Percentiles rank a stretch among this genome's conserved stretches.
phyloP scores from a whole-genome alignment of 192 early-diverging fungal species.

The Linnemannia hyalina region DNA sequence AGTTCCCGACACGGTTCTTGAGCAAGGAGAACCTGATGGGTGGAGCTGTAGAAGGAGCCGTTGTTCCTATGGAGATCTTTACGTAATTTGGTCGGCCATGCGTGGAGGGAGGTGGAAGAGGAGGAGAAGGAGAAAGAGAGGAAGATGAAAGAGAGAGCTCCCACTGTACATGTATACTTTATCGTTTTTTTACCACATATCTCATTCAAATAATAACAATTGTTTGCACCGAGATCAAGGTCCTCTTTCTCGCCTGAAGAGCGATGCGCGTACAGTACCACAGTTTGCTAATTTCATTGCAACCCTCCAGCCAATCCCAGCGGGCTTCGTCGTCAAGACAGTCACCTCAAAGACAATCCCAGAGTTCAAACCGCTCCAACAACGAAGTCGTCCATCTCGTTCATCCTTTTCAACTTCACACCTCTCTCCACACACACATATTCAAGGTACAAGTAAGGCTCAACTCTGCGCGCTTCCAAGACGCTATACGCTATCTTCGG shows the following conservation, averaged over 20 bases:
- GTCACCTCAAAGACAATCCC: background rate
- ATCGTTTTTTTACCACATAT: background rate
- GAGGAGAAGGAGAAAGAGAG: too few relatives aligned
- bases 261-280: background rate
- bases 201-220: background rate
- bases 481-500: background rate
- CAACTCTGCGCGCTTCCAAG: background rate
- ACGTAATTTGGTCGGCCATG: slow-evolving; percentile 27
- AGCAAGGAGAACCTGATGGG: slow-evolving; percentile 66
- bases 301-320: background rate
- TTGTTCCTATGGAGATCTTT: slow-evolving; percentile 70
- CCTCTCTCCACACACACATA: background rate
- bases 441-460: background rate
- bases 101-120: background rate
- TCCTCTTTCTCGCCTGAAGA: background rate
- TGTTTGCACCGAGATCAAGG: background rate
- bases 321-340: background rate
- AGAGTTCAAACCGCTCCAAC: background rate
- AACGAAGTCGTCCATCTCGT: background rate
- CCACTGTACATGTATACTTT: background rate
- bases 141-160: background rate
- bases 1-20: slow-evolving; percentile 65
- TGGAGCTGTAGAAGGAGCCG: slow-evolving; percentile 58
- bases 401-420: background rate
- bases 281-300: background rate